Conservation (phyloP, 768 basidiomycete species). For the Xerocomellus amylosporus region DNA sequence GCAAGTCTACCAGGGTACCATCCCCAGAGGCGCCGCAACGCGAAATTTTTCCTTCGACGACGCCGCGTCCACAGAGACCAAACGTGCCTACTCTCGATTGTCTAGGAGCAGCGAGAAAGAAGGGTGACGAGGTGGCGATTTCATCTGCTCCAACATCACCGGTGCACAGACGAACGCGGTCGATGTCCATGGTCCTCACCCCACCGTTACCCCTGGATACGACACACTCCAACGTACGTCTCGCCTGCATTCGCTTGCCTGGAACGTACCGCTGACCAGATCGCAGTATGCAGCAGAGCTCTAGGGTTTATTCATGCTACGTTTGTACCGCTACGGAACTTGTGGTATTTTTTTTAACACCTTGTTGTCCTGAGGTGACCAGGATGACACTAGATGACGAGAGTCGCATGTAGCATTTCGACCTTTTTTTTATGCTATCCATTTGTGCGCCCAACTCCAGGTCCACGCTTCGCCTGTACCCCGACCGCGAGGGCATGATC, state of each 20-base stretch:
- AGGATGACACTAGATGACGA: constrained; percentile 1
- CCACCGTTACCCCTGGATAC: constrained; percentile 14
- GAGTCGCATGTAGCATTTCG: constrained; percentile 20
- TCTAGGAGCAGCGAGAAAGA: not conserved
- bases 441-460: not conserved
- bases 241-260: not conserved
- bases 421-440: constrained; percentile 14
- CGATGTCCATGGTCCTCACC: constrained; percentile 24
- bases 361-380: not conserved
- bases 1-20: constrained; percentile 6
- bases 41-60: not conserved
- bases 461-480: not conserved
- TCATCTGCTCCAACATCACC: constrained; percentile 7
- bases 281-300: constrained; percentile 27
- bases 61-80: not conserved
- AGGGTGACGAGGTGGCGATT: not conserved
- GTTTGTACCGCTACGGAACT: not conserved
- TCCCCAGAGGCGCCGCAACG: not conserved
- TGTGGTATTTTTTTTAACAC: constrained; percentile 4
- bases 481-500: constrained; percentile 9
- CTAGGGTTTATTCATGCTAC: constrained; percentile 8
- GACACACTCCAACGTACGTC: constrained; percentile 17
- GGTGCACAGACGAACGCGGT: constrained; percentile 27
- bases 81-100: not conserved
- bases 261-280: not conserved